Conservation (phyloP, 2,329 filamentous ascomycete species). For the Blastomyces emzantsi region DNA sequence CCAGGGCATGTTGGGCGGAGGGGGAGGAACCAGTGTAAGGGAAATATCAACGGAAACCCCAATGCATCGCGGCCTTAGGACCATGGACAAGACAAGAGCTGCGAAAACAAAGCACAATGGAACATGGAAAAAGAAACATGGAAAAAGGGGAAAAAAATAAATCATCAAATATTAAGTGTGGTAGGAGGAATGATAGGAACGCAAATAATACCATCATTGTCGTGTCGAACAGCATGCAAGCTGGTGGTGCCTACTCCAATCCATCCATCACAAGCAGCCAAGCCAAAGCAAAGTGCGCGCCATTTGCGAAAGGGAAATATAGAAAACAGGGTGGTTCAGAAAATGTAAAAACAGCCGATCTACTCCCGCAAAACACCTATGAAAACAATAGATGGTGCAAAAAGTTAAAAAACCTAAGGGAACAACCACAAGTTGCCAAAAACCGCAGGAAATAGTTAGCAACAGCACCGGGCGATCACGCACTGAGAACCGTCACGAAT, state of each 20-base stretch:
- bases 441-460: background rate
- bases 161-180: conserved; percentile 1
- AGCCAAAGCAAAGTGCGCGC: background rate
- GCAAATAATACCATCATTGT: background rate
- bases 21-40: background rate
- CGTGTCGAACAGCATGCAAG: background rate
- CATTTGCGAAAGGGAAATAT: background rate
- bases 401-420: background rate
- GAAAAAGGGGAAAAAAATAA: background rate
- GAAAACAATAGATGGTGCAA: background rate
- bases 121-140: background rate
- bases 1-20: background rate
- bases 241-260: background rate
- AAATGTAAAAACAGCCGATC: background rate
- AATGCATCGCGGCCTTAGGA: background rate
- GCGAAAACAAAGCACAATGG: background rate
- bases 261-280: background rate
- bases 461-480: background rate
- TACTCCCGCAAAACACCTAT: background rate
- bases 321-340: background rate
- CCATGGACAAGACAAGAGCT: background rate
- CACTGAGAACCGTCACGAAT: background rate
- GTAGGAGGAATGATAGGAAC: background rate
- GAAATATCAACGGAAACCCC: background rate
- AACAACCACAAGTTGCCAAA: background rate